A percentile compares a stretch with the other conserved stretches of the same genome.
phyloP scores from a whole-genome alignment of 768 basidiomycete genomes.

The Chiua virens region DNA sequence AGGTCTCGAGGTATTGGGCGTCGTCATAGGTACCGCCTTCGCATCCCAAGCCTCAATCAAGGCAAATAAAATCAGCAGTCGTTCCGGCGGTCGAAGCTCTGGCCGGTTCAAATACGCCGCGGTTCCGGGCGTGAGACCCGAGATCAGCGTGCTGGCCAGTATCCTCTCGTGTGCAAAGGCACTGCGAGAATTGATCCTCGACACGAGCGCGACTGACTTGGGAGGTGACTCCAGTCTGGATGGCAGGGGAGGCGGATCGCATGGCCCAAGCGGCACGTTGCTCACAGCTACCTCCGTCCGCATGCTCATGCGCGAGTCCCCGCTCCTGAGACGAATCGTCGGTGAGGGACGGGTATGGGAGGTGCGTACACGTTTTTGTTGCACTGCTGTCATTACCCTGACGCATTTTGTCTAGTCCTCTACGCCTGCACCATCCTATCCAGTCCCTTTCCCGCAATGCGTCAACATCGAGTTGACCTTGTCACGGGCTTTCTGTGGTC shows the following conservation, averaged over 20 bases:
- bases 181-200: constrained; percentile 20
- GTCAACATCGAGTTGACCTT: constrained; percentile 13
- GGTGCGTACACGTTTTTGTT: constrained; percentile 34
- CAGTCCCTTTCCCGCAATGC: constrained; percentile 6
- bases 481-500: constrained; percentile 7
- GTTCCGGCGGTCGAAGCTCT: not conserved
- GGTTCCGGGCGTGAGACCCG: not conserved
- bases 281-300: constrained; percentile 43
- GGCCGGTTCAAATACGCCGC: not conserved
- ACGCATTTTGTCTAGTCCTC: constrained; percentile 8
- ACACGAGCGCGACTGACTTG: constrained; percentile 3
- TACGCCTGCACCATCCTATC: constrained; percentile 7
- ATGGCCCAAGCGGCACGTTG: constrained; percentile 15
- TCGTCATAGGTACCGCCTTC: constrained; percentile 17
- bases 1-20: constrained; percentile 14
- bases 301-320: constrained; percentile 42
- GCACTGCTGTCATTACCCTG: too few relatives aligned
- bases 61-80: not conserved
- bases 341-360: constrained; percentile 55
- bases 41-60: not conserved
- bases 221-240: not conserved
- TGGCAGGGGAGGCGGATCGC: not conserved
- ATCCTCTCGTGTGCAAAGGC: constrained; percentile 15
- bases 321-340: constrained; percentile 45
- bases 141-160: constrained; percentile 9